Conservation (phyloP, 345 rosid species). For the Melaleuca alternifolia region DNA sequence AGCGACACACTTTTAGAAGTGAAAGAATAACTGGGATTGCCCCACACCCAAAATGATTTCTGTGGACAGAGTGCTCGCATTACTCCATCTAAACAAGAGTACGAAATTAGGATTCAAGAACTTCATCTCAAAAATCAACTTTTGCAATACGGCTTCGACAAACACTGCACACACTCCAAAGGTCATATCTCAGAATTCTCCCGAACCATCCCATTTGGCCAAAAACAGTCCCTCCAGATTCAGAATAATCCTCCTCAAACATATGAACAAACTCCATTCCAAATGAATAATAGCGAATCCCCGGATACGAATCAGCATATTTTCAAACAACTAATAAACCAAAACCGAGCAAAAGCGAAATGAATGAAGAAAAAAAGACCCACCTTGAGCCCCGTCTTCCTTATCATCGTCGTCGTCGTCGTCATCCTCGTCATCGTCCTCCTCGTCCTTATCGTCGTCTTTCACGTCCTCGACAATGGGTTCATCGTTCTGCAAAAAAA, state of each 20-base stretch:
- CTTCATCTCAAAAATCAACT: neutral
- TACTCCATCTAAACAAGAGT: neutral
- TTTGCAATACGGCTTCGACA: neutral
- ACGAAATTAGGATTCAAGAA: neutral
- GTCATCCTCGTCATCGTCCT: slow-evolving; percentile 59
- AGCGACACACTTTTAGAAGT: neutral
- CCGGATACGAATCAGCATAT: neutral
- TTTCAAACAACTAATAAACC: neutral
- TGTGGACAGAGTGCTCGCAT: neutral
- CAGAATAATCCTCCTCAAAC: neutral
- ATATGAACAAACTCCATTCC: neutral
- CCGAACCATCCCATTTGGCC: neutral
- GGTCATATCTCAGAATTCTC: neutral
- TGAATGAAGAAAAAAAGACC: neutral
- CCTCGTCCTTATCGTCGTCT: slow-evolving; percentile 52
- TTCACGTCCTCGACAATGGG: slow-evolving; percentile 67
- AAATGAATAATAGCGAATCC: neutral
- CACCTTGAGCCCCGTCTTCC: slow-evolving; percentile 53
- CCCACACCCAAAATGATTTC: neutral
- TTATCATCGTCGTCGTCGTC: slow-evolving; percentile 54
- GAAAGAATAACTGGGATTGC: neutral
- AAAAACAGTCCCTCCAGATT: neutral
- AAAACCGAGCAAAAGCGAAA: neutral
- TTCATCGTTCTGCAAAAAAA: slow-evolving; percentile 26
- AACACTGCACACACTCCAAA: neutral